Evolutionary conservation across 768 basidiomycete species (phyloP), one percentile per base, ranked within the genome.

Genomic region (Tulasnella sp.): DNA sequence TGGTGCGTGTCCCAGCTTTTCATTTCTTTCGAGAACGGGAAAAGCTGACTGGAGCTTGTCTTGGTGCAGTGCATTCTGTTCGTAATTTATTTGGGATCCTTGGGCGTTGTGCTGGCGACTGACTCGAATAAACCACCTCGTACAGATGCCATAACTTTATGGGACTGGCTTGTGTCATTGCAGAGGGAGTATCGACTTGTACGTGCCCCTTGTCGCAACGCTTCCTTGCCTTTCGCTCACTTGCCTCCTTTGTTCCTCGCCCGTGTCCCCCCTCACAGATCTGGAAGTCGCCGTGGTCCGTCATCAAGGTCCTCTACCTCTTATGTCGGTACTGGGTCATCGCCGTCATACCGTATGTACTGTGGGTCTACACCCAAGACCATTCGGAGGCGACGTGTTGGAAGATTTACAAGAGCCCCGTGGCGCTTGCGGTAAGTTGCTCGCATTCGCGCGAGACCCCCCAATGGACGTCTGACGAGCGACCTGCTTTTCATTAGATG

Each of bases 271-370:
- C 46, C 36, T 24, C 40, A 34, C 42, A 79, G 78, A 79, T 79
- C 27, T 72, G 71, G 68, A 79, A 73, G 31, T 46, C 71, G 1
- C 71, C 5, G 36, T 79, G 78, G 78, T 79, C 78, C 24, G 36
- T 72, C 44, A 74, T 73, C 78, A 79, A 79, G 44, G 68, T 72
- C 62, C 71, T 79, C 18, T 79, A 79, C 71, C 71, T 79, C 42
- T 34, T 79, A 24, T 79, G 78, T 46, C 62, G 78, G 14, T 79
- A 79, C 40, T 79, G 71, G 71, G 71, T 73, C 31, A 74, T 79
- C 68, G 24, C 42, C 34, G 39, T 42, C 34, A 21, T 71, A 5
- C 78, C 78, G 7, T 79, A 72, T n/a, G 71, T 79, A 39, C 71
- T 79, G 21, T 79, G 78, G 78, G 78, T 79, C 34, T 79, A 46